A percentile compares a stretch with the other conserved stretches of the same genome.
Conservation (phyloP, 495 filamentous ascomycete species). For the Bacidia rubella region DNA sequence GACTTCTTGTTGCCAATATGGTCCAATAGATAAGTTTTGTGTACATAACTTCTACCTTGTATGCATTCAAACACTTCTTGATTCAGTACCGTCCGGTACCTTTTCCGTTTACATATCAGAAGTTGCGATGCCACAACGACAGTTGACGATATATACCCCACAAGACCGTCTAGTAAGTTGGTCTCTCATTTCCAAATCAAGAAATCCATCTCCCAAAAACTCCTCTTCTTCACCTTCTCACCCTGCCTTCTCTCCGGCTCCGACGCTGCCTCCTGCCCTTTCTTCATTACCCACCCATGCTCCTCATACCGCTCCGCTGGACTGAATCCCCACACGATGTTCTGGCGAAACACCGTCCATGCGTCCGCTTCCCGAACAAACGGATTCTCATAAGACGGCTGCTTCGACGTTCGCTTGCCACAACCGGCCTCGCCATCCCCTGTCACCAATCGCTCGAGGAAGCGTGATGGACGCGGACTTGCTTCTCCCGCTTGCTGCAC, state of each 20-base stretch:
- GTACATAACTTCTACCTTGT: slow-evolving; percentile 1
- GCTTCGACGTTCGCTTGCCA: too few relatives aligned
- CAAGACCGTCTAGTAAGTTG: too few relatives aligned
- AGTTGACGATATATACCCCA: too few relatives aligned
- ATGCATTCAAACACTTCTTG: neutral
- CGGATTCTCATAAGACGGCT: too few relatives aligned
- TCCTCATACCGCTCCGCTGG: neutral
- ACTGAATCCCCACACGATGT: neutral
- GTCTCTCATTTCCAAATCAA: neutral
- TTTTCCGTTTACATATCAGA: too few relatives aligned
- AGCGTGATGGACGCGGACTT: too few relatives aligned
- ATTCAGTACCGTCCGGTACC: too few relatives aligned
- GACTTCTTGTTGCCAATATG: neutral
- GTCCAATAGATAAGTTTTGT: neutral
- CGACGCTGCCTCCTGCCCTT: neutral
- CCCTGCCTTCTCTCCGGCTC: neutral
- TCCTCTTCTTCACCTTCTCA: neutral
- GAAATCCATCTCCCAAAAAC: neutral
- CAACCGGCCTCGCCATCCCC: too few relatives aligned
- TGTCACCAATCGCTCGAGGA: too few relatives aligned
- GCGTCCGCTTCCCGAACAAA: too few relatives aligned
- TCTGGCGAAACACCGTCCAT: neutral
- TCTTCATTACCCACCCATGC: neutral
- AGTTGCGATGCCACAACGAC: too few relatives aligned
- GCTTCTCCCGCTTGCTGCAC: too few relatives aligned